Evolutionary conservation across 169 alveolate species (phyloP).

Genomic region (Cryptosporidium bovis): DNA sequence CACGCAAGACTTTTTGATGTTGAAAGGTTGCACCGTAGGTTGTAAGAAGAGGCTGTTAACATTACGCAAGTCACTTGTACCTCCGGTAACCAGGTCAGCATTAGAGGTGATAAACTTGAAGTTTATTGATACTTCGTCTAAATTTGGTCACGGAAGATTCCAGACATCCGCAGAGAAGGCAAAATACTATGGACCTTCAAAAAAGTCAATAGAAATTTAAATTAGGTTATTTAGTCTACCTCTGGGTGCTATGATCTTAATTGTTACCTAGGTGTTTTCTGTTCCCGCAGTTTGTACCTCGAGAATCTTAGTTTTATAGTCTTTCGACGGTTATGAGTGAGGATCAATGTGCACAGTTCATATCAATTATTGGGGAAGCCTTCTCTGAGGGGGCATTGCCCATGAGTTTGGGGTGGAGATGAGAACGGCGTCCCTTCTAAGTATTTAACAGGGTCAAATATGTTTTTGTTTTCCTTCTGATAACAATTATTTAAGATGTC

Average conservation of each 20-base stretch:
- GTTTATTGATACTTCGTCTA: constrained; percentile 99
- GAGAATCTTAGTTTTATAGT: too few species aligned
- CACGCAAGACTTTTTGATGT: constrained; percentile 97
- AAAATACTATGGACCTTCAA: constrained; percentile 97
- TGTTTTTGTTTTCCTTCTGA: constrained; percentile 5
- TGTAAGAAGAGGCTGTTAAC: constrained; percentile 96
- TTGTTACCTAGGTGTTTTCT: background rate
- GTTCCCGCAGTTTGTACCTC: too few species aligned
- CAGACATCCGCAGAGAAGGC: constrained; percentile 98
- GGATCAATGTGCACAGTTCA: background rate
- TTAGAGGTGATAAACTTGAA: constrained; percentile 94
- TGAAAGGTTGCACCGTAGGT: constrained; percentile 99
- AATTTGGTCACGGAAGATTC: constrained; percentile 99
- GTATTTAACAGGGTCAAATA: constrained; percentile 39
- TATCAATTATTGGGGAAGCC: constrained; percentile 11
- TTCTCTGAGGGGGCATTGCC: background rate
- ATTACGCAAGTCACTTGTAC: constrained; percentile 95
- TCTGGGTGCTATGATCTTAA: background rate
- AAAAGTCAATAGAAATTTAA: constrained; percentile 74
- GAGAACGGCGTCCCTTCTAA: constrained; percentile 12
- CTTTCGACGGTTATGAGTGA: background rate
- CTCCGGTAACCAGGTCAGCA: constrained; percentile 94
- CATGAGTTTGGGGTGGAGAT: background rate
- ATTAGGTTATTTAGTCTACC: too few species aligned
- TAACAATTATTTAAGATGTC: constrained; percentile 30